These are phyloP conservation scores for Fusarium sp. DNA, from an alignment of 2,329 filamentous ascomycete genomes.

Conservation along the genomic window DNA sequence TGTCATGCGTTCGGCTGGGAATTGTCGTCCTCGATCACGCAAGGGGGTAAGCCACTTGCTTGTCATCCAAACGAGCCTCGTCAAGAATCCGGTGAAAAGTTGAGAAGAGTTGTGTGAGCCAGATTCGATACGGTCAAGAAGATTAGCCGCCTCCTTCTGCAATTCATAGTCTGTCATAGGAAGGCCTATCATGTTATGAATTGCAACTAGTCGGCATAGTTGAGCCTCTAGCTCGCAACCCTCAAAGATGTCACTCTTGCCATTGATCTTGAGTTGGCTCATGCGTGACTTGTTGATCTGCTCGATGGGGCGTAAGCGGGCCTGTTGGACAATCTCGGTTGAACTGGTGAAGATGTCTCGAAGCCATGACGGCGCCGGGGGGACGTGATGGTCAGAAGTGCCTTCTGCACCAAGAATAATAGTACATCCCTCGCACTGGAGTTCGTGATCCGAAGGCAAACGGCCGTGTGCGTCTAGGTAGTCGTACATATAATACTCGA, in stretches of 20 bases:
- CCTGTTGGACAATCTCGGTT: slow-evolving; percentile 20
- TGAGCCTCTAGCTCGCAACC: slow-evolving; percentile 35
- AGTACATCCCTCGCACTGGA: neutral
- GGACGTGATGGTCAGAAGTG: neutral
- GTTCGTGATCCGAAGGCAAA: neutral
- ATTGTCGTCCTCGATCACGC: neutral
- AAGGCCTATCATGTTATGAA: neutral
- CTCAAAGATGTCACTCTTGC: slow-evolving; percentile 40
- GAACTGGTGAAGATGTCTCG: slow-evolving; percentile 26
- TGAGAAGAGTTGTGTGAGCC: neutral
- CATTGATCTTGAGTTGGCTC: slow-evolving; percentile 36
- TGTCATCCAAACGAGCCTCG: neutral
- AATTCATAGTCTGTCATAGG: slow-evolving; percentile 24
- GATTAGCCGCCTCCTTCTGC: slow-evolving; percentile 30
- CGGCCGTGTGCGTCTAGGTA: neutral
- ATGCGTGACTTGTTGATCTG: slow-evolving; percentile 25
- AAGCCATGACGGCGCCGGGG: neutral
- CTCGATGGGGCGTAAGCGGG: slow-evolving; percentile 34
- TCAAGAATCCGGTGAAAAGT: slow-evolving; percentile 11
- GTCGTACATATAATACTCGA: neutral
- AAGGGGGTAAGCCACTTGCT: slow-evolving; percentile 16
- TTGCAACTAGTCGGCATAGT: slow-evolving; percentile 4
- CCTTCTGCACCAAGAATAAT: neutral
- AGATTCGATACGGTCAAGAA: slow-evolving; percentile 15
- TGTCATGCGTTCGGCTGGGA: neutral